Percentiles rank a stretch among this genome's conserved stretches.
Evolutionary conservation across 1,284 basidiomycete genomes (phyloP).

Genomic region (Malassezia sympodialis): DNA sequence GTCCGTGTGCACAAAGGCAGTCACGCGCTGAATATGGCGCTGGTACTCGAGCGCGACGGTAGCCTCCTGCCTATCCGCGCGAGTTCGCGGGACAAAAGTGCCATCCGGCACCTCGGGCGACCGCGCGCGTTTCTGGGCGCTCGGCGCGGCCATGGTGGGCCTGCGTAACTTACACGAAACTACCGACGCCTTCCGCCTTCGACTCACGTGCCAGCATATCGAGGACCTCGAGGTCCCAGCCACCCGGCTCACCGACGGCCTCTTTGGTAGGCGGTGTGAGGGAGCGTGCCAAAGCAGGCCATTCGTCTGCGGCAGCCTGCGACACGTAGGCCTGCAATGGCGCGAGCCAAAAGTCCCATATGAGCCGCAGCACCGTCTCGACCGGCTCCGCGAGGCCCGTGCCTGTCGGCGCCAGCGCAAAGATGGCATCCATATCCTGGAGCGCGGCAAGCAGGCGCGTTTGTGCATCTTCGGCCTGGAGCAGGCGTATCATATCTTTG

Average conservation of each 20-base stretch:
- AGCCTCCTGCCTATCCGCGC: neutral
- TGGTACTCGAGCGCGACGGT: conserved; percentile 4
- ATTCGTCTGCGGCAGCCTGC: neutral
- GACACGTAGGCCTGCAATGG: conserved; percentile 1
- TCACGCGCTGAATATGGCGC: conserved; percentile 4
- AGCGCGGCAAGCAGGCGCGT: neutral
- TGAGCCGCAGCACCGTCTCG: conserved; percentile 4
- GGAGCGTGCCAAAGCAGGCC: neutral
- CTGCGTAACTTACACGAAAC: conserved; percentile 1
- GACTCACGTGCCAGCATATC: conserved; percentile 13
- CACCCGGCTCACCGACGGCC: conserved; percentile 9
- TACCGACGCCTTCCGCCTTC: conserved; percentile 9
- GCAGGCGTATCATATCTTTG: neutral
- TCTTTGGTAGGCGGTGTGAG: neutral
- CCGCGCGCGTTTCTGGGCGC: neutral
- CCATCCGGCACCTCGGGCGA: neutral
- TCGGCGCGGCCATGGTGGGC: neutral
- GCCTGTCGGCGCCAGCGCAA: conserved; percentile 12
- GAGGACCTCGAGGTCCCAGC: conserved; percentile 19
- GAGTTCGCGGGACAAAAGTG: neutral
- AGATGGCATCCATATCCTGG: conserved; percentile 7
- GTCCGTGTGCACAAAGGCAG: neutral
- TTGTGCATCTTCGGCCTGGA: neutral
- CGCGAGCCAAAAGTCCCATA: conserved; percentile 13
- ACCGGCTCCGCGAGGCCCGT: conserved; percentile 9